Evolutionary conservation across 176 grass and related monocot species (phyloP).

Genomic region (Musa schizocarpa): DNA sequence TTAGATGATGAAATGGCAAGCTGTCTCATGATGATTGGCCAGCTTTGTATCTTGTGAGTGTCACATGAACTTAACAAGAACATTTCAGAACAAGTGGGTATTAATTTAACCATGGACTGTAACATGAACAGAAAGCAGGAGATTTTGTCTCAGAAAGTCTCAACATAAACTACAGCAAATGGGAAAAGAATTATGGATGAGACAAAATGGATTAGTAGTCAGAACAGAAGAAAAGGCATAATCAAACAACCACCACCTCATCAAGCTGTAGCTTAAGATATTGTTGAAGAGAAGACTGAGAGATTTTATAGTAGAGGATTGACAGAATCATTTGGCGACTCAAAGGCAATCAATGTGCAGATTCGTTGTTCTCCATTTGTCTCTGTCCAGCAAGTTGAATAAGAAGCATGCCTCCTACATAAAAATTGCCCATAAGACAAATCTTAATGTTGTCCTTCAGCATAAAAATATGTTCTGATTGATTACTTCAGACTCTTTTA

Average conservation of each 20-base stretch:
- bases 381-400: background rate
- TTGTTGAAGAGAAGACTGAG: background rate
- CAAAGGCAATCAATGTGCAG: background rate
- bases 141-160: too few species aligned
- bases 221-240: background rate
- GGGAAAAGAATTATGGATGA: too few species aligned
- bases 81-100: background rate
- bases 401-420: background rate
- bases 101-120: too few species aligned
- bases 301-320: background rate
- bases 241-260: too few species aligned
- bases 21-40: too few species aligned
- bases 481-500: too few species aligned
- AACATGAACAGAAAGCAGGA: too few species aligned
- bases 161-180: too few species aligned
- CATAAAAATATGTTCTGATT: too few species aligned
- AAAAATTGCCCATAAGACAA: background rate
- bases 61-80: background rate
- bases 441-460: too few species aligned
- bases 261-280: background rate
- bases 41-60: background rate
- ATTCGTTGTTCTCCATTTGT: background rate
- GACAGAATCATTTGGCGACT: background rate
- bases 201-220: background rate
- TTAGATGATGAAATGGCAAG: background rate